These are phyloP conservation scores for Candida nonsorbophila DNA, from an alignment of 805 yeast species.

Conservation along the genomic window DNA sequence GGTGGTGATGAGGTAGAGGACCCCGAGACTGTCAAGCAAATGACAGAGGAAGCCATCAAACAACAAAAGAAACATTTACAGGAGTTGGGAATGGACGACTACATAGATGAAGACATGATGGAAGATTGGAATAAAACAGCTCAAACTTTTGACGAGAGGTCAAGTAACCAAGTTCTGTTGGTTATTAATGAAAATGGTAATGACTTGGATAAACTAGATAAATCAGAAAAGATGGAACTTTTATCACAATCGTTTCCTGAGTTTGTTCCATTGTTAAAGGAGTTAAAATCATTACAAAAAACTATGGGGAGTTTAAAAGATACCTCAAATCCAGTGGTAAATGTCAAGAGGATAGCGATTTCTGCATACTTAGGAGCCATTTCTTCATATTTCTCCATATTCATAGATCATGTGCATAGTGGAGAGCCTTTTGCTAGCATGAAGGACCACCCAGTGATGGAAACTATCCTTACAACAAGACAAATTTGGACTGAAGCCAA, in stretches of 20 bases:
- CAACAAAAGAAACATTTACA: slow-evolving; percentile 71
- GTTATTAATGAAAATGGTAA: slow-evolving; percentile 34
- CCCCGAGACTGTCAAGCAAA: slow-evolving; percentile 68
- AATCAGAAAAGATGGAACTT: slow-evolving; percentile 47
- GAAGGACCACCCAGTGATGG: slow-evolving; percentile 91
- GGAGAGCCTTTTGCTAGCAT: slow-evolving; percentile 52
- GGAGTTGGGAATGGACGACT: slow-evolving; percentile 62
- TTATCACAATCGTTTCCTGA: slow-evolving; percentile 74
- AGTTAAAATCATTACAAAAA: slow-evolving; percentile 30
- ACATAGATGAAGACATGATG: slow-evolving; percentile 64
- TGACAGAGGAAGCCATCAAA: slow-evolving; percentile 84
- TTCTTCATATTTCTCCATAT: slow-evolving; percentile 71
- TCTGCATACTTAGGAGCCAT: slow-evolving; percentile 76
- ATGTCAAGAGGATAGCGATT: slow-evolving; percentile 63
- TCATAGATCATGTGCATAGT: slow-evolving; percentile 49
- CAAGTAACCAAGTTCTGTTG: slow-evolving; percentile 15
- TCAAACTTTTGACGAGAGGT: slow-evolving; percentile 38
- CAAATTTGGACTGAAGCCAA: slow-evolving; percentile 88
- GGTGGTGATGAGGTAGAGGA: slow-evolving; percentile 67
- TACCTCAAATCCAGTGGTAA: slow-evolving; percentile 23
- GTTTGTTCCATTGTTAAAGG: slow-evolving; percentile 69
- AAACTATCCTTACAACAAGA: slow-evolving; percentile 69
- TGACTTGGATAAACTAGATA: slow-evolving; percentile 34
- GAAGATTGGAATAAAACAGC: slow-evolving; percentile 70
- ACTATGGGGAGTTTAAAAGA: slow-evolving; percentile 13